Percentiles rank a stretch among this genome's conserved stretches.
Conservation (phyloP, 2,329 filamentous ascomycete species). For the Fusarium transvaalense region DNA sequence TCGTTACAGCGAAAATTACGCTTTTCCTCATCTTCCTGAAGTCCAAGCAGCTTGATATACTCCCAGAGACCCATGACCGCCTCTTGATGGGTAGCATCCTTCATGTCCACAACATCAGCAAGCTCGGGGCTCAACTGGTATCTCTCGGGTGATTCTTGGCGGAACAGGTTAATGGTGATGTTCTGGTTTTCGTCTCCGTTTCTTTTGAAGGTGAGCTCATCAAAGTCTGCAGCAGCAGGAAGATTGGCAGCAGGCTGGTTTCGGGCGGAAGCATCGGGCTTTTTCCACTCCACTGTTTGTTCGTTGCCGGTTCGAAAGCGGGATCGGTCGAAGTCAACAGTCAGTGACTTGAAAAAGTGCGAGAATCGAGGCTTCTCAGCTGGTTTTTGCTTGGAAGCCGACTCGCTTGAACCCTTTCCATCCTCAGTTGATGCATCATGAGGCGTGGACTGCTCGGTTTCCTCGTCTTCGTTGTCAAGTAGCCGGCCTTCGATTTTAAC, state of each 20-base stretch:
- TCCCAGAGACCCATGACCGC: slow-evolving; percentile 95
- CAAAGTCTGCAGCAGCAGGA: slow-evolving; percentile 81
- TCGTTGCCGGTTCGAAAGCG: slow-evolving; percentile 67
- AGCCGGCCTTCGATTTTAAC: slow-evolving; percentile 93
- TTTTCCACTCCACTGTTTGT: slow-evolving; percentile 85
- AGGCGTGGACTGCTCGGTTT: slow-evolving; percentile 66
- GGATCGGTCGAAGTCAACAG: slow-evolving; percentile 77
- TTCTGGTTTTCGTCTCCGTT: slow-evolving; percentile 94
- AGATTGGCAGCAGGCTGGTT: slow-evolving; percentile 55
- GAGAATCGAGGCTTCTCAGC: slow-evolving; percentile 71
- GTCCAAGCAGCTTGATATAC: slow-evolving; percentile 85
- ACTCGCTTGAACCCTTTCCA: slow-evolving; percentile 47
- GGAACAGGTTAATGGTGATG: slow-evolving; percentile 85
- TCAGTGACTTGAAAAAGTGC: slow-evolving; percentile 85
- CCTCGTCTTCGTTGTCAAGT: slow-evolving; percentile 75
- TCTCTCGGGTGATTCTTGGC: slow-evolving; percentile 88
- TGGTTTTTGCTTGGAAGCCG: slow-evolving; percentile 53
- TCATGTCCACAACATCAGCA: slow-evolving; percentile 85
- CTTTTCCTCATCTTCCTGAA: slow-evolving; percentile 96
- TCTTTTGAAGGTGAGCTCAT: slow-evolving; percentile 90
- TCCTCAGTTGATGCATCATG: slow-evolving; percentile 51
- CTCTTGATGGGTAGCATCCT: slow-evolving; percentile 87
- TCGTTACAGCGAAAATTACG: slow-evolving; percentile 92
- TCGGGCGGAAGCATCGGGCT: slow-evolving; percentile 71
- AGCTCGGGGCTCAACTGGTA: slow-evolving; percentile 83